Evolutionary conservation across 2,329 filamentous ascomycete genomes (phyloP).

Genomic region (Cytospora chrysosperma): DNA sequence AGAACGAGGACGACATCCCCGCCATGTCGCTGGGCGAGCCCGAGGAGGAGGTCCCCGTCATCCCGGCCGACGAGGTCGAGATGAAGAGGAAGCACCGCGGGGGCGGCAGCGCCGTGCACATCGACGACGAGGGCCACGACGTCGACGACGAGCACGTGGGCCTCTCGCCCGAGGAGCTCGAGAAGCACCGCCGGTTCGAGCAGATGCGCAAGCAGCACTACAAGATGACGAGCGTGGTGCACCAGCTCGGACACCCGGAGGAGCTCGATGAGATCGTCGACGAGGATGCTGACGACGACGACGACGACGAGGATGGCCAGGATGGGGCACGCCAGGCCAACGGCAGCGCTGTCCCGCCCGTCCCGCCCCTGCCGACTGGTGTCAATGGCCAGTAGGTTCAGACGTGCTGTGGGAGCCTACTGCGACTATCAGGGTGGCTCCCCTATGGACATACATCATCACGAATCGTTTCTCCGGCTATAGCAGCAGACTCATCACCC

Average conservation of each 20-base stretch:
- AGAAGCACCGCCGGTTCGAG: conserved; percentile 93
- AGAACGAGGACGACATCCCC: conserved; percentile 74
- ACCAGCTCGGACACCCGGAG: conserved; percentile 76
- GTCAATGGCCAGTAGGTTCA: conserved; percentile 31
- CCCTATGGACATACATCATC: too few relatives aligned
- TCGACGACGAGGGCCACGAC: conserved; percentile 58
- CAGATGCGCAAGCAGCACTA: conserved; percentile 93
- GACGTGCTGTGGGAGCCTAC: not conserved
- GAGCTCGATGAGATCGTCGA: conserved; percentile 60
- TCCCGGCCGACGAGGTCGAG: conserved; percentile 32
- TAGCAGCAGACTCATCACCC: too few relatives aligned
- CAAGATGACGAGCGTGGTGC: conserved; percentile 95
- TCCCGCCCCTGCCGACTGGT: conserved; percentile 44
- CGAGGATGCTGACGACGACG: conserved; percentile 51
- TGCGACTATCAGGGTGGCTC: not conserved
- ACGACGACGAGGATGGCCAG: conserved; percentile 28
- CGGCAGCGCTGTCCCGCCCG: conserved; percentile 34
- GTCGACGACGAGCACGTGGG: conserved; percentile 51
- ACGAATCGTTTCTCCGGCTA: not conserved
- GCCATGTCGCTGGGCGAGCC: conserved; percentile 90
- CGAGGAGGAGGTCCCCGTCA: conserved; percentile 66
- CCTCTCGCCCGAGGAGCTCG: conserved; percentile 69
- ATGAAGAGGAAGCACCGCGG: conserved; percentile 20
- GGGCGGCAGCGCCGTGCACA: conserved; percentile 72
- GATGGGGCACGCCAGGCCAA: conserved; percentile 23